Percentiles rank a stretch among this genome's conserved stretches.
Conservation (phyloP, 768 basidiomycete species). For the Coprinopsis cinerea region DNA sequence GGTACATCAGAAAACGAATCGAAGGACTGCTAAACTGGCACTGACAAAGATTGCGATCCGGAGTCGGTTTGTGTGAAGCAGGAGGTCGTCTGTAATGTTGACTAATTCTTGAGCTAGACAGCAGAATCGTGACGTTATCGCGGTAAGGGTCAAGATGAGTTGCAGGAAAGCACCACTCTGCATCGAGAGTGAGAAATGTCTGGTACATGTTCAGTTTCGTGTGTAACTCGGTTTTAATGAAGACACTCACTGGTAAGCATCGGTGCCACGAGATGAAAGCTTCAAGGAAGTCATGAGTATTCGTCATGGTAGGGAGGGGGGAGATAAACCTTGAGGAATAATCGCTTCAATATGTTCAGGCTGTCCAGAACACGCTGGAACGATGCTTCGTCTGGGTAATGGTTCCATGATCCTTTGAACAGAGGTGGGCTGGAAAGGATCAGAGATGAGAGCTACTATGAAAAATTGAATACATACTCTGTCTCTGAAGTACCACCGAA, state of each 20-base stretch:
- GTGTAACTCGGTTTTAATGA: background rate
- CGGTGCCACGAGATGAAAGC: conserved; percentile 22
- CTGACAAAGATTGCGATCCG: conserved; percentile 10
- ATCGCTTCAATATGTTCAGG: conserved; percentile 17
- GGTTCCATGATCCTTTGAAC: conserved; percentile 60
- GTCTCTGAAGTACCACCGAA: conserved; percentile 32
- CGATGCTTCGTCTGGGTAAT: conserved; percentile 38
- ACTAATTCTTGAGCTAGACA: conserved; percentile 38
- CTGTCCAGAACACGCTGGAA: conserved; percentile 26
- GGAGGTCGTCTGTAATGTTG: conserved; percentile 26
- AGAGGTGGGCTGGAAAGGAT: conserved; percentile 38
- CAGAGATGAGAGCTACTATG: background rate
- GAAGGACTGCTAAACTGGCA: background rate
- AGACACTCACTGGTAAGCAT: conserved; percentile 47
- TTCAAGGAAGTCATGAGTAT: conserved; percentile 7
- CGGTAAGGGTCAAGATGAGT: conserved; percentile 54
- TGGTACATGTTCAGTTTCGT: conserved; percentile 20
- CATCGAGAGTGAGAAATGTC: conserved; percentile 57
- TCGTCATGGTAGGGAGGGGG: background rate
- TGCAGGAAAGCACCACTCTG: conserved; percentile 72
- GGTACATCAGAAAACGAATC: background rate
- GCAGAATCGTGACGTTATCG: conserved; percentile 54
- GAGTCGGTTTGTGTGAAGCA: conserved; percentile 5
- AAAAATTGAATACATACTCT: conserved; percentile 28
- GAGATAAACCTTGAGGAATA: background rate